phyloP scores from a whole-genome alignment of 139 green algal genomes.

The Medakamo hakoo region DNA sequence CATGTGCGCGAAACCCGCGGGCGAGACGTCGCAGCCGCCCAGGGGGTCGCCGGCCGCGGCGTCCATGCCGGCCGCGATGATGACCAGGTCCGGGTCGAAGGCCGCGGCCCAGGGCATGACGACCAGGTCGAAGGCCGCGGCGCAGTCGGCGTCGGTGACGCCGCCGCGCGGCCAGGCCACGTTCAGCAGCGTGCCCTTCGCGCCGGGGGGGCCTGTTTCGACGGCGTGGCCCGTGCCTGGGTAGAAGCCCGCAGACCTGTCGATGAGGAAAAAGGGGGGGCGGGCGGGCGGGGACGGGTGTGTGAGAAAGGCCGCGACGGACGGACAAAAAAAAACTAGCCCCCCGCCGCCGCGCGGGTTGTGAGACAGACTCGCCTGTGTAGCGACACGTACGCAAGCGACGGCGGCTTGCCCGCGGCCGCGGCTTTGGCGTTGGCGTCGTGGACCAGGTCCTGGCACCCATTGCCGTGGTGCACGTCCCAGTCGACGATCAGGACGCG shows the following conservation, averaged over 20 bases:
- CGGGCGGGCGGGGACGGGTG: no score
- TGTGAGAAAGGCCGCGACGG: no score
- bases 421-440: conserved; percentile 39
- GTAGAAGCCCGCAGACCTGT: conserved; percentile 38
- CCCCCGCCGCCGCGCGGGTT: no score
- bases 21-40: conserved; percentile 30
- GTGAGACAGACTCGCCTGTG: no score
- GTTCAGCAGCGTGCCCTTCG: conserved; percentile 48
- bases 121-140: conserved; percentile 42
- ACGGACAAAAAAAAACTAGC: no score
- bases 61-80: conserved; percentile 63
- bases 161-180: conserved; percentile 36
- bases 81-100: conserved; percentile 44
- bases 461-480: conserved; percentile 70
- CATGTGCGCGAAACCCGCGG: conserved; percentile 37
- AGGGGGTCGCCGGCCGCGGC: conserved; percentile 50
- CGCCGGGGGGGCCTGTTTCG: conserved; percentile 31
- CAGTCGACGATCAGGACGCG: conserved; percentile 52
- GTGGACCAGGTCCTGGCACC: not conserved
- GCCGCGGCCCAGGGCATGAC: conserved; percentile 32
- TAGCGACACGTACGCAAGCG: conserved; percentile 66
- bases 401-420: conserved; percentile 29
- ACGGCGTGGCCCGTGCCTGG: conserved; percentile 27
- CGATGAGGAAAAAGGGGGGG: no score
- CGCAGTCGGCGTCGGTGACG: conserved; percentile 43